These are phyloP conservation scores for Coemansia sp. DNA, from an alignment of 192 early-diverging fungal genomes.

Conservation along the genomic window DNA sequence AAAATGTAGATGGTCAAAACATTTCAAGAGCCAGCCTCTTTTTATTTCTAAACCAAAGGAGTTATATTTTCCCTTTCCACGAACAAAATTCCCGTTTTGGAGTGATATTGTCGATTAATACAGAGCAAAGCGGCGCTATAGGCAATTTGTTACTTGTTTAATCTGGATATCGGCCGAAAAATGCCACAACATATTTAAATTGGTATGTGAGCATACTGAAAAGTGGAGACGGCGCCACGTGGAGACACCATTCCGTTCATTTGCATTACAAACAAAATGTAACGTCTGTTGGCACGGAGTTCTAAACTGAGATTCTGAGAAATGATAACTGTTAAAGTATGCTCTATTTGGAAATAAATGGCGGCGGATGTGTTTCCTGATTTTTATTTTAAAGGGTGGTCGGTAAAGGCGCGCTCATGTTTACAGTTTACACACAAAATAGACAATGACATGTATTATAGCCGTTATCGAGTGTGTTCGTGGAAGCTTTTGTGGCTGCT, in stretches of 20 bases:
- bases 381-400: neutral
- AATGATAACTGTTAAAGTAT: neutral
- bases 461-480: neutral
- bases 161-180: constrained; percentile 10
- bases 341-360: neutral
- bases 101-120: constrained; percentile 7
- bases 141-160: neutral
- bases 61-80: constrained; percentile 1
- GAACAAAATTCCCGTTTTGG: neutral
- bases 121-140: neutral
- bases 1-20: neutral
- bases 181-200: neutral
- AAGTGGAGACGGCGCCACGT: neutral
- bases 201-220: neutral
- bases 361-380: neutral
- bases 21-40: neutral
- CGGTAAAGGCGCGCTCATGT: neutral
- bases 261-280: neutral
- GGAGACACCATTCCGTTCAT: neutral
- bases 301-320: neutral
- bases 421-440: neutral
- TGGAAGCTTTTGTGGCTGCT: neutral
- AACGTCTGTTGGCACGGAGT: neutral
- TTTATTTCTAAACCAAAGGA: constrained; percentile 1
- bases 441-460: neutral